Conservation (phyloP, 768 basidiomycete genomes). For the Kwoniella dejecticola region DNA sequence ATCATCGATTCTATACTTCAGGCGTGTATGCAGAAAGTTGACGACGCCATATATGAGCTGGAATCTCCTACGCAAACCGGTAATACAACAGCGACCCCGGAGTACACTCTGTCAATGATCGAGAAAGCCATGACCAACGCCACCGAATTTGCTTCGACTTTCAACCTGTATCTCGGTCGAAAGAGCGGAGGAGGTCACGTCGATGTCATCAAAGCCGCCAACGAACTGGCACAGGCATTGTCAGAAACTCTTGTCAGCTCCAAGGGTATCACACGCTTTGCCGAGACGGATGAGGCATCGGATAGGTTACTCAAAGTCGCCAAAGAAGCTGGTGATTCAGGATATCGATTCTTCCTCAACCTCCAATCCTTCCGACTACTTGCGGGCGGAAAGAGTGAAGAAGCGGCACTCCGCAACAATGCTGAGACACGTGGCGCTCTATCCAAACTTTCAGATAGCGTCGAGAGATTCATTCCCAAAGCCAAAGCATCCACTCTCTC, state of each 20-base stretch:
- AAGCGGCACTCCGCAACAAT: conserved; percentile 86
- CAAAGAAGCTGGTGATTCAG: conserved; percentile 81
- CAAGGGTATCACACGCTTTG: conserved; percentile 92
- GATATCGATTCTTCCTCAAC: conserved; percentile 89
- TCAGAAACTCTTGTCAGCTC: conserved; percentile 89
- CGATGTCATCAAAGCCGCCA: conserved; percentile 95
- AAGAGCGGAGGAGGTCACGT: conserved; percentile 92
- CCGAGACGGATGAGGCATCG: conserved; percentile 84
- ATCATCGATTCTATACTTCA: conserved; percentile 98
- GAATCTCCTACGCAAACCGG: conserved; percentile 94
- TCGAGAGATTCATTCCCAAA: conserved; percentile 81
- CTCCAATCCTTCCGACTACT: conserved; percentile 94
- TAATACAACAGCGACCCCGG: conserved; percentile 95
- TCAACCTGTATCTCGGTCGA: conserved; percentile 78
- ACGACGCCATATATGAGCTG: conserved; percentile 95
- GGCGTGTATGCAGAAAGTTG: conserved; percentile 93
- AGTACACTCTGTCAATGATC: conserved; percentile 97
- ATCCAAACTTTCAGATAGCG: conserved; percentile 78
- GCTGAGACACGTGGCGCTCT: conserved; percentile 80
- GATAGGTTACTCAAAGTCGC: conserved; percentile 86
- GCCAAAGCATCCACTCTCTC: conserved; percentile 68
- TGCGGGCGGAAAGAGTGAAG: conserved; percentile 76
- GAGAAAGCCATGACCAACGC: conserved; percentile 94
- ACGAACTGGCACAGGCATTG: conserved; percentile 91
- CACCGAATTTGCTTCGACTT: conserved; percentile 92